These are phyloP conservation scores for Cladosporium sp. DNA, from an alignment of 2,329 filamentous ascomycete species.

Conservation along the genomic window DNA sequence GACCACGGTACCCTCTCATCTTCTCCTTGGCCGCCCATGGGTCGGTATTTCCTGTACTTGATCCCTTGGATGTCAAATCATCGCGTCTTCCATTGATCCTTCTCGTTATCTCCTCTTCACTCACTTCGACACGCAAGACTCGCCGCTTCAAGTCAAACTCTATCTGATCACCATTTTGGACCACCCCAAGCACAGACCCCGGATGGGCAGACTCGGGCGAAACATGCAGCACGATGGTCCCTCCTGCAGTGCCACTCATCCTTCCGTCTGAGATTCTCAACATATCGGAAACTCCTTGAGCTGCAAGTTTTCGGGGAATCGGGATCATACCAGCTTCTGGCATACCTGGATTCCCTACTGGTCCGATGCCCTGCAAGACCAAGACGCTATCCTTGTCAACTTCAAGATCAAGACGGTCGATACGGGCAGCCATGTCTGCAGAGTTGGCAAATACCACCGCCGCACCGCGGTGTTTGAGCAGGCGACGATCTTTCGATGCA, in stretches of 20 bases:
- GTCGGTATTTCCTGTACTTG: too few relatives aligned
- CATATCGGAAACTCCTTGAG: conserved; percentile 51
- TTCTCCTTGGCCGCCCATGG: conserved; percentile 22
- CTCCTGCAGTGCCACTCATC: conserved; percentile 54
- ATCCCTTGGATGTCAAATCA: too few relatives aligned
- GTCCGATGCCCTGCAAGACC: conserved; percentile 47
- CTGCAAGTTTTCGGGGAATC: conserved; percentile 47
- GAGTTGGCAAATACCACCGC: conserved; percentile 49
- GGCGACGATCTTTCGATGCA: conserved; percentile 44
- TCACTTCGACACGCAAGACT: conserved; percentile 38
- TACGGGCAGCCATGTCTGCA: conserved; percentile 42
- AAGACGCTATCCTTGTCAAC: conserved; percentile 45
- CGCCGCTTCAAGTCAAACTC: conserved; percentile 42
- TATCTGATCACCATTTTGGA: conserved; percentile 47
- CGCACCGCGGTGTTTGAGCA: conserved; percentile 42
- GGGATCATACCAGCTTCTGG: conserved; percentile 51
- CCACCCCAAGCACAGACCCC: conserved; percentile 45
- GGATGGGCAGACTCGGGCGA: conserved; percentile 49
- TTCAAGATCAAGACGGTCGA: conserved; percentile 43
- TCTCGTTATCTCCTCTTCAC: conserved; percentile 37
- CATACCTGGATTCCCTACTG: conserved; percentile 51
- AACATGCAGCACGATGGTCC: conserved; percentile 52
- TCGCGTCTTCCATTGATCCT: conserved; percentile 32
- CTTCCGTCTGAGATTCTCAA: conserved; percentile 51
- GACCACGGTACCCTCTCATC: conserved; percentile 54